A percentile compares a stretch with the other conserved stretches of the same genome.
Conservation (phyloP, 2,329 filamentous ascomycete species). For the Talaromyces piceae region DNA sequence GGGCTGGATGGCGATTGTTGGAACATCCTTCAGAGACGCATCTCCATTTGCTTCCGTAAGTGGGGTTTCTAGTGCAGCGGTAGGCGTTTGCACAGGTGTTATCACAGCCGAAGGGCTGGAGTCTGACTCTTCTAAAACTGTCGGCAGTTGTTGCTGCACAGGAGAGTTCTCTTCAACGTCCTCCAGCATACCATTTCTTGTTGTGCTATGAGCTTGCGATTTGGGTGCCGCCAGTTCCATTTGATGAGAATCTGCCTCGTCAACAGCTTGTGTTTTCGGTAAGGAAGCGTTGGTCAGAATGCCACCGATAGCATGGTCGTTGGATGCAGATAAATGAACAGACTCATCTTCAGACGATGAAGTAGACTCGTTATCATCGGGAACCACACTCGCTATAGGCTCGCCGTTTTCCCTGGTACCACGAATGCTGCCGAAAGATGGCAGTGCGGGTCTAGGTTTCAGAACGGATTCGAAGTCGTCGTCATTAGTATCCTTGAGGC, state of each 20-base stretch:
- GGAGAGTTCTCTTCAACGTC: neutral
- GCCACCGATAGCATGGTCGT: slow-evolving; percentile 45
- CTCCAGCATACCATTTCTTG: neutral
- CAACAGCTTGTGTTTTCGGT: neutral
- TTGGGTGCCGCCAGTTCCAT: neutral
- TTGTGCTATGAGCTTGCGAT: neutral
- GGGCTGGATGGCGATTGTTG: slow-evolving; percentile 40
- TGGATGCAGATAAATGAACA: slow-evolving; percentile 35
- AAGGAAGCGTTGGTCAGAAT: slow-evolving; percentile 38
- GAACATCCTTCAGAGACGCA: slow-evolving; percentile 20
- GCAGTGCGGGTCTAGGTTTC: slow-evolving; percentile 52
- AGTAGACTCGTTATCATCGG: slow-evolving; percentile 25
- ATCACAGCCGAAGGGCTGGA: neutral
- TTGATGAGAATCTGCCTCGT: neutral
- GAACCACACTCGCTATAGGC: slow-evolving; percentile 13
- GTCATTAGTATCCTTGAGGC: slow-evolving; percentile 24
- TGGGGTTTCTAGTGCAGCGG: neutral
- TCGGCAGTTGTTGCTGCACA: slow-evolving; percentile 4
- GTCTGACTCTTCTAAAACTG: slow-evolving; percentile 5
- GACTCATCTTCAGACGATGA: slow-evolving; percentile 42
- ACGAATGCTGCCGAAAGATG: slow-evolving; percentile 57
- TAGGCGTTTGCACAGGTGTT: neutral
- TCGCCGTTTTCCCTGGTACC: slow-evolving; percentile 26
- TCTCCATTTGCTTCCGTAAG: slow-evolving; percentile 1
- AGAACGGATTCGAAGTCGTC: slow-evolving; percentile 51